phyloP scores from a whole-genome alignment of 164 flowering plant genomes.

The Stephania cephalantha region DNA sequence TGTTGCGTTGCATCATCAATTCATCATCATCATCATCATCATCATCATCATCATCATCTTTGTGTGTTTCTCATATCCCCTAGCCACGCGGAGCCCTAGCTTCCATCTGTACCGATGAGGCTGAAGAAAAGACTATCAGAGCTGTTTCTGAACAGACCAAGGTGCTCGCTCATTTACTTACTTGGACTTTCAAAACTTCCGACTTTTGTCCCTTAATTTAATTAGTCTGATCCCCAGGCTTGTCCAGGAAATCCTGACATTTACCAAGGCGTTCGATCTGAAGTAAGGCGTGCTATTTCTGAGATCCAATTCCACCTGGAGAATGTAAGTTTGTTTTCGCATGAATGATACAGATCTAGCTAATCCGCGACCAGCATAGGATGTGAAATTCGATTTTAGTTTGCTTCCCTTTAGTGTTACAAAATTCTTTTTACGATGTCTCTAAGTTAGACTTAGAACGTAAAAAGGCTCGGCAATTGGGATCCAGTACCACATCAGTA shows the following conservation, averaged over 20 bases:
- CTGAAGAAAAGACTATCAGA: constrained; percentile 59
- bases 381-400: too few relatives aligned
- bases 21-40: too few relatives aligned
- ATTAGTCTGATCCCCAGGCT: constrained; percentile 18
- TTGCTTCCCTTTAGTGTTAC: too few relatives aligned
- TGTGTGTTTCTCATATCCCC: neutral
- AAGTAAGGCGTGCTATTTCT: constrained; percentile 61
- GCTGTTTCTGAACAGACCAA: constrained; percentile 53
- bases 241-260: constrained; percentile 33
- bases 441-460: too few relatives aligned
- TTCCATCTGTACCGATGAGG: constrained; percentile 40
- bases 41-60: too few relatives aligned
- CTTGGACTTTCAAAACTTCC: neutral
- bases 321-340: constrained; percentile 27
- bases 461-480: too few relatives aligned
- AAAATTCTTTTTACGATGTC: too few relatives aligned
- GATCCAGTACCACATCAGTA: too few relatives aligned
- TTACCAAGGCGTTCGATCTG: constrained; percentile 53
- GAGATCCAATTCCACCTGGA: constrained; percentile 54
- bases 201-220: neutral
- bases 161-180: constrained; percentile 16
- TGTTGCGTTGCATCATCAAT: too few relatives aligned
- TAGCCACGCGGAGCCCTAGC: constrained; percentile 25
- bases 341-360: neutral
- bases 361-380: too few relatives aligned